Base-by-base conservation (phyloP, 805 yeast genomes). In the Cyberlindnera euphorbiiphila region DNA sequence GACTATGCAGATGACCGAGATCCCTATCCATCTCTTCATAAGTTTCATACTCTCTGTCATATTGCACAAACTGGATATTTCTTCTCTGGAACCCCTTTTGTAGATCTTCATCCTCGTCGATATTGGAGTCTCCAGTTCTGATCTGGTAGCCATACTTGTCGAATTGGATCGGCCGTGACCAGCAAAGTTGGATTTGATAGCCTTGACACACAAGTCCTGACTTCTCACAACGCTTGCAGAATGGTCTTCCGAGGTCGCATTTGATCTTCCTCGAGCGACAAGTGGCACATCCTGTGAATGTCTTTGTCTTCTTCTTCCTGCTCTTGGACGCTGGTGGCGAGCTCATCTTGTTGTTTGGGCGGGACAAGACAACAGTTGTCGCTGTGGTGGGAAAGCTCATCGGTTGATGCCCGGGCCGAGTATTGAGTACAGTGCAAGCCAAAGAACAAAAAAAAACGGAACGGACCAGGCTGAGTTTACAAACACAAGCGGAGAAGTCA, bases 211-310 rank as follows among this genome's bases (percentile, higher is more conserved):
- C 64, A 19, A 84, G 56, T 0, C 81, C 78, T 1, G 85, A 71
- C 51, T 77, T 79, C 27, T 66, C 65, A 58, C 96, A 88, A 40
- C 84, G 70, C n/a, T 60, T 55, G 60, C 96, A 88, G 11, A 62
- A 56, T 0, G 96, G 96, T 46, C 70, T 72, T 12, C 69, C 65
- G 39, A 83, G 64, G 56, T 86, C 95, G 59, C 96, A 88, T 41
- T 84, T 78, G 32, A 87, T 80, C 58, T 86, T 84, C 30, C 96
- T 61, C 12, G 80, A 65, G 29, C 96, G 69, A 53, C 96, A 87
- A 0, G 95, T 85, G 67, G 85, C 85, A 56, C 96, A 88, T 1
- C 96, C 96, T 0, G 85, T 78, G 54, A 85, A 87, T 0, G 93
- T 79, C 55, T 87, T 88, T 8, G 75, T 72, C 41, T 79, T 62